phyloP scores from a whole-genome alignment of 2,329 filamentous ascomycete species.

The Alternaria gansuensis region DNA sequence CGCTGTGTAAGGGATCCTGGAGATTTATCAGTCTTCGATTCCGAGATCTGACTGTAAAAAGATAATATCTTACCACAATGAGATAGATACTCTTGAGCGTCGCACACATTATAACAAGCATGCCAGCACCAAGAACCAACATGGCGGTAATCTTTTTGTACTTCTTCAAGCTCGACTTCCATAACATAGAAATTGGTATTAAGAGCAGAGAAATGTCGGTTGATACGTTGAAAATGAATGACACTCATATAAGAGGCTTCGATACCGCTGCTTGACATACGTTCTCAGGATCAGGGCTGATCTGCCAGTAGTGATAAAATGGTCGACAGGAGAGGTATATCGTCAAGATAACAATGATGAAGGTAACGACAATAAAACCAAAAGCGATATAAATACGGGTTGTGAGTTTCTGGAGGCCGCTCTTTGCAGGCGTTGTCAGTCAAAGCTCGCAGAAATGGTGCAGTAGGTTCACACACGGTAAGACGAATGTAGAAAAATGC shows the following conservation, averaged over 20 bases:
- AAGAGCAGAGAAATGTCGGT: constrained; percentile 65
- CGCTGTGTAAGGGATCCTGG: background rate
- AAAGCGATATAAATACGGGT: background rate
- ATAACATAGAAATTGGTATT: constrained; percentile 66
- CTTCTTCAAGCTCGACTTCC: constrained; percentile 59
- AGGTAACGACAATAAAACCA: background rate
- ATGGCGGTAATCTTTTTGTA: constrained; percentile 64
- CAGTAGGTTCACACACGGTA: constrained; percentile 22
- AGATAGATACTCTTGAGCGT: constrained; percentile 60
- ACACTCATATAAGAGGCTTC: constrained; percentile 10
- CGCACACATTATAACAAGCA: constrained; percentile 66
- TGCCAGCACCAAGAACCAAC: constrained; percentile 64
- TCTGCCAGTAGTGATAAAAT: constrained; percentile 66
- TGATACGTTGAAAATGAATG: background rate
- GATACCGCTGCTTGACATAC: constrained; percentile 23
- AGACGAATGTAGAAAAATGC: constrained; percentile 65
- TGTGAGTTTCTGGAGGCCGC: background rate
- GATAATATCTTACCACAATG: background rate
- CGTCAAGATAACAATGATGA: background rate
- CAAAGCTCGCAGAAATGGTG: accelerated
- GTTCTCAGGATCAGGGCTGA: constrained; percentile 64
- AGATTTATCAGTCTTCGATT: background rate
- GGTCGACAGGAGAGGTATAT: constrained; percentile 47
- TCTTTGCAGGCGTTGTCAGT: background rate
- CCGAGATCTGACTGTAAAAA: accelerated